Conservation (phyloP, 495 filamentous ascomycete genomes). For the Trichoderma asperelloides region DNA sequence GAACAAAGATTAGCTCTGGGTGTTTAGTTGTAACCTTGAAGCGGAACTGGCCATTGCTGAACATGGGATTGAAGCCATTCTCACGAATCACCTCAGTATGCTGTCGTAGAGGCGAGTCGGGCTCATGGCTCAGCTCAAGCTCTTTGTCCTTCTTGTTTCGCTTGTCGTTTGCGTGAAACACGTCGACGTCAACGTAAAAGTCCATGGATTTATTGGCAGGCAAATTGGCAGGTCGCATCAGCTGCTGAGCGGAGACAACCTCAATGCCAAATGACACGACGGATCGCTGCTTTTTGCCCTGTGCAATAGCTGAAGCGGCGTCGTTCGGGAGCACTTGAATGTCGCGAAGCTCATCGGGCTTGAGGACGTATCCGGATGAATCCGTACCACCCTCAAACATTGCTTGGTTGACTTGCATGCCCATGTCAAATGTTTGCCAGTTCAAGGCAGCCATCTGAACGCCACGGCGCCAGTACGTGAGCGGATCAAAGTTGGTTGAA, state of each 20-base stretch:
- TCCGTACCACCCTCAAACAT: constrained; percentile 96
- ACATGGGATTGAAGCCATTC: constrained; percentile 89
- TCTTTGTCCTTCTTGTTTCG: constrained; percentile 37
- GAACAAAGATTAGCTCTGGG: constrained; percentile 86
- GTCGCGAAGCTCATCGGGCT: constrained; percentile 72
- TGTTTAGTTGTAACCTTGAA: constrained; percentile 81
- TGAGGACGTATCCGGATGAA: constrained; percentile 83
- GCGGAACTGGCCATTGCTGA: constrained; percentile 53
- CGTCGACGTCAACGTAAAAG: constrained; percentile 89
- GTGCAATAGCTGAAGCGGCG: constrained; percentile 23
- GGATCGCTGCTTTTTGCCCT: constrained; percentile 59
- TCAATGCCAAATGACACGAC: constrained; percentile 75
- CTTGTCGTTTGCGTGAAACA: constrained; percentile 90
- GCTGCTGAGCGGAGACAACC: constrained; percentile 87
- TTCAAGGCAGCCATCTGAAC: constrained; percentile 96
- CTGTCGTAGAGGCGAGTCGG: constrained; percentile 55
- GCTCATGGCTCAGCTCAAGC: constrained; percentile 36
- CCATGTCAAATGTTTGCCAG: constrained; percentile 95
- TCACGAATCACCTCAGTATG: constrained; percentile 68
- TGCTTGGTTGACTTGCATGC: constrained; percentile 91
- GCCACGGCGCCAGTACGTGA: constrained; percentile 85
- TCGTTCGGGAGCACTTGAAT: constrained; percentile 38
- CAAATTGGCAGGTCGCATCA: constrained; percentile 70
- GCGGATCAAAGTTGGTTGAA: constrained; percentile 88
- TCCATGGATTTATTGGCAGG: constrained; percentile 67